These are phyloP conservation scores for Apophysomyces ossiformis DNA, from an alignment of 371 early-diverging fungal species.

Conservation along the genomic window DNA sequence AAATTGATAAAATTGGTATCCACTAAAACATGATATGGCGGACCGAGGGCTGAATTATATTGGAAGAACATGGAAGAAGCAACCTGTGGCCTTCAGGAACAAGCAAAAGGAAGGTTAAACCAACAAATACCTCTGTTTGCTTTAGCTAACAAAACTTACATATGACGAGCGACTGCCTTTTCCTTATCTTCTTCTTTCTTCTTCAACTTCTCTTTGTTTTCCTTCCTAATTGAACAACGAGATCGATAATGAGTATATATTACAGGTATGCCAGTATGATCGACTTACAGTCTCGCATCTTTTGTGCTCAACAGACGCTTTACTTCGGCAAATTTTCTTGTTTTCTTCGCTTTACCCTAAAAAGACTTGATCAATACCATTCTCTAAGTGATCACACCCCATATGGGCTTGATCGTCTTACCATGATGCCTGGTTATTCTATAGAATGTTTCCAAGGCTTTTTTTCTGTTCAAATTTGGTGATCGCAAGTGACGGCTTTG, in stretches of 20 bases:
- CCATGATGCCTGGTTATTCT: background rate
- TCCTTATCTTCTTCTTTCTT: constrained; percentile 74
- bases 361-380: background rate
- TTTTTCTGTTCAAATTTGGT: too few relatives aligned
- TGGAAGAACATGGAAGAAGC: constrained; percentile 97
- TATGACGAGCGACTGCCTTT: constrained; percentile 75
- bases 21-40: constrained; percentile 98
- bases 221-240: constrained; percentile 57
- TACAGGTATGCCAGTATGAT: background rate
- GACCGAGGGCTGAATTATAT: constrained; percentile 95
- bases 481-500: too few relatives aligned
- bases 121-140: too few relatives aligned
- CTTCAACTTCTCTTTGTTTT: constrained; percentile 78
- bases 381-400: background rate
- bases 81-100: constrained; percentile 75
- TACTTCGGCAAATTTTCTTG: constrained; percentile 91
- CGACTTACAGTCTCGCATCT: constrained; percentile 81
- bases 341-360: constrained; percentile 90
- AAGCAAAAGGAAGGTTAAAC: background rate
- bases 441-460: too few relatives aligned
- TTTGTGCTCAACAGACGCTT: constrained; percentile 93
- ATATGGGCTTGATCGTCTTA: background rate
- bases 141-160: constrained; percentile 57
- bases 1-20: constrained; percentile 99
- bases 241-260: background rate